These are phyloP conservation scores for Chaetomium fimeti DNA, from an alignment of 495 filamentous ascomycete genomes.

Conservation along the genomic window DNA sequence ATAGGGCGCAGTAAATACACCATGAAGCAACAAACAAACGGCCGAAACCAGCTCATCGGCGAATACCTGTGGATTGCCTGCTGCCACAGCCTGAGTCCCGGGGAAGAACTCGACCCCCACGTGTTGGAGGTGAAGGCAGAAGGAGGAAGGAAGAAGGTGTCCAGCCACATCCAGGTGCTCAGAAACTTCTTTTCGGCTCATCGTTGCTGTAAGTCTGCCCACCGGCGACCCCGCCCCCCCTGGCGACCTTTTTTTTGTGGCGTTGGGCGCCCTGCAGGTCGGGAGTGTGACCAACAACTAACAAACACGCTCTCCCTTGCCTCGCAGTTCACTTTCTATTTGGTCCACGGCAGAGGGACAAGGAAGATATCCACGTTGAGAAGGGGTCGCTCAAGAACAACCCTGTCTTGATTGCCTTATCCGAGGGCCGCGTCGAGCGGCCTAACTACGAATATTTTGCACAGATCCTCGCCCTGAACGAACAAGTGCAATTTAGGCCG, in stretches of 20 bases:
- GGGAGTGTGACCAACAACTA: conserved; percentile 19
- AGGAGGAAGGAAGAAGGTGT: conserved; percentile 82
- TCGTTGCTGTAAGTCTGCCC: conserved; percentile 32
- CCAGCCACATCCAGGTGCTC: conserved; percentile 95
- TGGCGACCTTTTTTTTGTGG: conserved; percentile 15
- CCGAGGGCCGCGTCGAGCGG: conserved; percentile 47
- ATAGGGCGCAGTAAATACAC: conserved; percentile 80
- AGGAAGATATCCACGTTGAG: conserved; percentile 34
- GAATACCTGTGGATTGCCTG: conserved; percentile 68
- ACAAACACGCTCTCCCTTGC: conserved; percentile 17
- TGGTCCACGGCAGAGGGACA: conserved; percentile 25
- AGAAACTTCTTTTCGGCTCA: conserved; percentile 65
- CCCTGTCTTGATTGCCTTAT: conserved; percentile 51
- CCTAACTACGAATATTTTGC: conserved; percentile 54
- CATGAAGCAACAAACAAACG: conserved; percentile 68
- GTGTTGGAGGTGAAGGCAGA: conserved; percentile 20
- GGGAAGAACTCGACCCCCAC: conserved; percentile 30
- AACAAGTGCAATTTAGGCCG: conserved; percentile 42
- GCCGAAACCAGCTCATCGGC: conserved; percentile 88
- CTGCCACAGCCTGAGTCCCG: conserved; percentile 40
- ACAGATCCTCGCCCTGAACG: conserved; percentile 43
- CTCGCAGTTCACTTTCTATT: conserved; percentile 51
- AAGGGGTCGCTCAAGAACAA: conserved; percentile 54
- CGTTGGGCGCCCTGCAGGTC: conserved; percentile 8
- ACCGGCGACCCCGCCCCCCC: not conserved